Conservation (phyloP, 106 monocot species). For the Agapanthus africanus region DNA sequence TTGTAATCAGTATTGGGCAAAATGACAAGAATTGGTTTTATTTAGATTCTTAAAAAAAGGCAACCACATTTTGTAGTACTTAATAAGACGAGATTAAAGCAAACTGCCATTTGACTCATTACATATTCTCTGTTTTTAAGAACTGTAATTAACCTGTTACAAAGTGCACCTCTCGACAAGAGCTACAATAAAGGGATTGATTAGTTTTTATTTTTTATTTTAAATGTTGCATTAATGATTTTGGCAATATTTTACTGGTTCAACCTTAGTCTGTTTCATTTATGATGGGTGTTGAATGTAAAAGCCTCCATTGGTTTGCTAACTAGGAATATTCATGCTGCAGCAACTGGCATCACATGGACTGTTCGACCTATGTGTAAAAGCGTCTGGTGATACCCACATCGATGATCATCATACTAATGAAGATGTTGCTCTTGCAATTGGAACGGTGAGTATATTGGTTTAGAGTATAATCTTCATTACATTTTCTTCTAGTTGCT, state of each 20-base stretch:
- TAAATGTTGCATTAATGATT: background rate
- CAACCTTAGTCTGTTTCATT: background rate
- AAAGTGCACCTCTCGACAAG: no score
- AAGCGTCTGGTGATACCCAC: slow-evolving; percentile 82
- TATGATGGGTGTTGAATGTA: background rate
- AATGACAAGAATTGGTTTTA: no score
- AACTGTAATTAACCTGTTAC: background rate
- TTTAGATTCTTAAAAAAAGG: no score
- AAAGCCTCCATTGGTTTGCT: background rate
- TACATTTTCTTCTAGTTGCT: background rate
- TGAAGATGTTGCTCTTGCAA: slow-evolving; percentile 96
- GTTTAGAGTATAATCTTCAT: background rate
- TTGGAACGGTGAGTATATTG: slow-evolving; percentile 64
- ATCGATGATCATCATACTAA: slow-evolving; percentile 99
- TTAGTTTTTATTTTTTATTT: background rate
- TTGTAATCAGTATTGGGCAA: no score
- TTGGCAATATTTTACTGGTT: background rate
- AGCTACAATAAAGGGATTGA: no score
- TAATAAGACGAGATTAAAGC: no score
- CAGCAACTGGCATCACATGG: slow-evolving; percentile 98
- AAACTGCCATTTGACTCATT: no score
- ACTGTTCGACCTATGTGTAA: slow-evolving; percentile 74
- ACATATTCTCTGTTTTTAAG: background rate
- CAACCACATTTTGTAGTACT: no score
- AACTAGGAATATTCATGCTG: slow-evolving; percentile 11